Conservation (phyloP, 257 asterid genomes). For the Solanum medicagineum region DNA sequence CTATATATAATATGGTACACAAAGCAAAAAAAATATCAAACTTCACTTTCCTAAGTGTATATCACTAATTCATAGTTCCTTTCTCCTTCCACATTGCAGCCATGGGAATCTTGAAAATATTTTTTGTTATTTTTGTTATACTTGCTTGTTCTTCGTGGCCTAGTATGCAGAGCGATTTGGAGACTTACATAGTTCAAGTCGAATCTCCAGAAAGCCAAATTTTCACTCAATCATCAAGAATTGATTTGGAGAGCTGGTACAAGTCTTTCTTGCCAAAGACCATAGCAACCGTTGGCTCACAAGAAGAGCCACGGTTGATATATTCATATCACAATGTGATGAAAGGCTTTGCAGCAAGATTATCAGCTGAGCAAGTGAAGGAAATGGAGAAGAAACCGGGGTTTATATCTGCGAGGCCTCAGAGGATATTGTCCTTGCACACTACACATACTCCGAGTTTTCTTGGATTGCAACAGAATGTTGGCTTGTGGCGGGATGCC, state of each 20-base stretch:
- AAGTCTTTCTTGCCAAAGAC: background rate
- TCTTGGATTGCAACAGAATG: background rate
- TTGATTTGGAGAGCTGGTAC: background rate
- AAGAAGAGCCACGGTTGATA: background rate
- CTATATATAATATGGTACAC: too few relatives aligned
- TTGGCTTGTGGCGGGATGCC: background rate
- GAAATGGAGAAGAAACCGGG: background rate
- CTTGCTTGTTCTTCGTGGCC: background rate
- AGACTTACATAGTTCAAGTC: background rate
- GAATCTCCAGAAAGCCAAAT: background rate
- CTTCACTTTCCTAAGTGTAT: background rate
- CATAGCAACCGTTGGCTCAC: background rate
- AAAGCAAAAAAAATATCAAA: background rate
- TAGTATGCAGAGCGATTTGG: background rate
- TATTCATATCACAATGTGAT: background rate
- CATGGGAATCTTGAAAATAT: background rate
- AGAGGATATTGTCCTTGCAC: background rate
- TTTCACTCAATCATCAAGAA: background rate
- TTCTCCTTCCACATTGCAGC: background rate
- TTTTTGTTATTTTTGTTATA: background rate
- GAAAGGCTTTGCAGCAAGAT: background rate
- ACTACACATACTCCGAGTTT: background rate
- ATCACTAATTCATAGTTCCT: background rate
- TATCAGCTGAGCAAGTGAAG: background rate
- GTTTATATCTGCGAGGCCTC: background rate